phyloP scores from a whole-genome alignment of 2,329 filamentous ascomycete genomes.

The Blastomyces silverae region DNA sequence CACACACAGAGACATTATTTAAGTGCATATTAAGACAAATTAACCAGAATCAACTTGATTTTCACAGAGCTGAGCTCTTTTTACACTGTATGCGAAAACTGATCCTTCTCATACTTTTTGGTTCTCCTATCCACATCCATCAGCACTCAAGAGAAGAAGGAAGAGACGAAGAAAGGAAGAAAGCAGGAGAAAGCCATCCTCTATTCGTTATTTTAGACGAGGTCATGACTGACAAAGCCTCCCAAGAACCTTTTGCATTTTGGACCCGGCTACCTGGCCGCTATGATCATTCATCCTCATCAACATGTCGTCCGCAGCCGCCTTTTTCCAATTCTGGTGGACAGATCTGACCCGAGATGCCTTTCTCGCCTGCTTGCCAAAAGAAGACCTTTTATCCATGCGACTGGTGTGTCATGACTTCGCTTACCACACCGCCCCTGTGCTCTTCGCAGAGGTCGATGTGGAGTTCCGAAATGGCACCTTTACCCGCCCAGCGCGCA shows the following conservation, averaged over 20 bases:
- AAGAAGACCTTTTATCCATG: slow-evolving; percentile 31
- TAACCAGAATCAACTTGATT: slow-evolving; percentile 5
- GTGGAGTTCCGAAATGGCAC: slow-evolving; percentile 53
- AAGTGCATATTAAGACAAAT: neutral
- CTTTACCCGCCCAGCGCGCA: slow-evolving; percentile 65
- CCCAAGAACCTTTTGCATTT: slow-evolving; percentile 10
- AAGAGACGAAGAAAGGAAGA: neutral
- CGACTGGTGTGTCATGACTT: slow-evolving; percentile 36
- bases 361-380: slow-evolving; percentile 29
- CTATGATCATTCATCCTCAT: slow-evolving; percentile 12
- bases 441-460: slow-evolving; percentile 41
- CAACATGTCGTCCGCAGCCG: slow-evolving; percentile 20
- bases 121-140: slow-evolving; percentile 3
- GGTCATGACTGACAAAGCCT: slow-evolving; percentile 12
- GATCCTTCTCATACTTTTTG: slow-evolving; percentile 3
- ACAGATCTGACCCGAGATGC: slow-evolving; percentile 31
- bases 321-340: slow-evolving; percentile 35
- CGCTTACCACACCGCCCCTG: slow-evolving; percentile 29
- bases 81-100: slow-evolving; percentile 8
- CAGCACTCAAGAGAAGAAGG: neutral
- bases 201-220: slow-evolving; percentile 6
- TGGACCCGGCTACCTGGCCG: slow-evolving; percentile 10
- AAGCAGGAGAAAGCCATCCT: neutral
- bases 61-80: slow-evolving; percentile 9
- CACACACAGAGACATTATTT: neutral